Percentiles rank a stretch among this genome's conserved stretches.
Conservation (phyloP, 306 rosid genomes). For the Cicer arietinum region DNA sequence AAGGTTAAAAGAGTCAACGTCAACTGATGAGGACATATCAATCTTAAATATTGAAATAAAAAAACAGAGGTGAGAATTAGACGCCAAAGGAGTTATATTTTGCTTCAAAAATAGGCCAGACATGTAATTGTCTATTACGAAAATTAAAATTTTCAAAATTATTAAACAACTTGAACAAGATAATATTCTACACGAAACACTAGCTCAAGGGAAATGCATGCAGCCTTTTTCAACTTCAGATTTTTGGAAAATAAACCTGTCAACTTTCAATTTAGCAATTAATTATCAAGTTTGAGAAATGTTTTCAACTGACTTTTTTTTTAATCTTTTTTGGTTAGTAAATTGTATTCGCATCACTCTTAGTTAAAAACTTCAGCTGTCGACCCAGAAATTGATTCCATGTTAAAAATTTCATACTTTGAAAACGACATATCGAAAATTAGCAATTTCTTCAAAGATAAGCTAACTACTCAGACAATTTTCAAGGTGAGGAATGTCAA, state of each 20-base stretch:
- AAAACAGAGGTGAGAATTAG: slow-evolving; percentile 6
- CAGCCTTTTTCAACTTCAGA: not conserved
- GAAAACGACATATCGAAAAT: not conserved
- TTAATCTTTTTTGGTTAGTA: not conserved
- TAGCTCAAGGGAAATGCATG: slow-evolving; percentile 21
- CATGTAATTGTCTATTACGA: slow-evolving; percentile 4
- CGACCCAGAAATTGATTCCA: slow-evolving; percentile 7
- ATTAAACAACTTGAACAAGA: too few relatives aligned
- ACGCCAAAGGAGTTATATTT: slow-evolving; percentile 22
- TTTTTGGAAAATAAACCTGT: slow-evolving; percentile 5
- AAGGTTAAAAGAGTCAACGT: slow-evolving; percentile 34
- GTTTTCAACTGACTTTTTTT: not conserved
- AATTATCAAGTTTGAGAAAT: not conserved
- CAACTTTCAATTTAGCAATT: slow-evolving; percentile 16
- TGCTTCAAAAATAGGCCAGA: not conserved
- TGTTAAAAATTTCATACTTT: not conserved
- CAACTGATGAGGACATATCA: slow-evolving; percentile 41
- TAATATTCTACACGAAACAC: too few relatives aligned
- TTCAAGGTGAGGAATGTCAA: slow-evolving; percentile 11
- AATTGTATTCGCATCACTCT: not conserved
- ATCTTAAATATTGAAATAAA: slow-evolving; percentile 35
- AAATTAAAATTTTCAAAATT: slow-evolving; percentile 24
- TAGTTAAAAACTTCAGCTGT: not conserved
- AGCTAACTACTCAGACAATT: slow-evolving; percentile 8
- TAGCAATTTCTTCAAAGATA: slow-evolving; percentile 25